Base-by-base conservation (phyloP, 257 asterid species). In the Schizonepeta tenuifolia region DNA sequence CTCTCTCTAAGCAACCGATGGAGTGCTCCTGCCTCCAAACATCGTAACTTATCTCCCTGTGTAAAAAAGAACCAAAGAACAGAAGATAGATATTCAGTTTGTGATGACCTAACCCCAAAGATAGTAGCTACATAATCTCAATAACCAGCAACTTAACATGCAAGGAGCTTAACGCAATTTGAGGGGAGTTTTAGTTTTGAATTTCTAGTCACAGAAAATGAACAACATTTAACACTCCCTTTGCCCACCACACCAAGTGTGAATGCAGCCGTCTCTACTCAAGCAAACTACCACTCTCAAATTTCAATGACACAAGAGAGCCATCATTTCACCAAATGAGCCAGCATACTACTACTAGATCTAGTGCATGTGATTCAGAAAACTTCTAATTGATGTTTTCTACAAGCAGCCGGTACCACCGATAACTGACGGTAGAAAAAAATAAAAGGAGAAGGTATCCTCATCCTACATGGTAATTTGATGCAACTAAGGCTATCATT, bases 1-100 rank as follows among this genome's bases (percentile, higher is more conserved):
- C 66, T 81, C 67, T 70, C 76, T 66, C 67, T 76, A 77, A 83
- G 76, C 65, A 83, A 60, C 64, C 73, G 73, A 54, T 70, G 75
- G 62, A 83, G 31, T 41, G 78, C 77, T 81, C n/a, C 86, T 78
- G 73, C 82, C 80, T 80, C 88, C 80, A 74, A 78, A 73, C 88
- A 83, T 80, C 73, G 65, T 77, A 71, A 44, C 20, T 28, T 21
- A 57, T 61, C 67, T 35, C 80, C 65, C 81, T 80, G 77, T 41
- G 38, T 12, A 67, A 15, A 50, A n/a, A n/a, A n/a, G n/a, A n/a
- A 73, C 21, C 49, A n/a, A 40, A 21, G n/a, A n/a, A 21, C 11
- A 41, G n/a, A 63, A 56, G 46, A 1, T 31, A 70, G 22, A 75
- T 7, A 33, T 15, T 67, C 55, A 70, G 33, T 41, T n/a, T 3